Percentiles rank a stretch among this genome's conserved stretches.
These are phyloP conservation scores for Podaxis sp. DNA, from an alignment of 768 basidiomycete species.

Conservation along the genomic window DNA sequence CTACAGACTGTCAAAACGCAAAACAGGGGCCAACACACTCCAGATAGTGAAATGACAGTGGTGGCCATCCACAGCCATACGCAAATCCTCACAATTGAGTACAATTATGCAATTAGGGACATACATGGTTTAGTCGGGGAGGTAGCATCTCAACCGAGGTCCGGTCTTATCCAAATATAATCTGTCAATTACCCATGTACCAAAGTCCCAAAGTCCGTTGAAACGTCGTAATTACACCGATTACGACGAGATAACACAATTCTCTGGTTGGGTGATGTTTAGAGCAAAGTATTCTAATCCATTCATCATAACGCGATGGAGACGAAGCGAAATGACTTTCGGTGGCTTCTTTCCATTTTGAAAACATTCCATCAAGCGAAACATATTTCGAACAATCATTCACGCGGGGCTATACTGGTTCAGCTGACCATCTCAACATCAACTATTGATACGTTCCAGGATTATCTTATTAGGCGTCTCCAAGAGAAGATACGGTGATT, in stretches of 20 bases:
- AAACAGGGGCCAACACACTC: neutral
- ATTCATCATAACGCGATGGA: neutral
- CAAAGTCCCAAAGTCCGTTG: too few relatives aligned
- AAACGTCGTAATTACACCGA: neutral
- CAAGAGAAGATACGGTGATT: neutral
- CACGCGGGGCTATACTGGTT: neutral
- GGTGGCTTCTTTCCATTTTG: neutral
- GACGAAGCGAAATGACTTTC: neutral
- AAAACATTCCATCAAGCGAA: neutral
- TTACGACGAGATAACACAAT: neutral
- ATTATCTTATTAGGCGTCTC: neutral
- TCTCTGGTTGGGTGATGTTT: neutral
- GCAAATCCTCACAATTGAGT: neutral
- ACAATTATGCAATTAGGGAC: neutral
- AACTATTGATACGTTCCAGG: neutral
- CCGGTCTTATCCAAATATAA: neutral
- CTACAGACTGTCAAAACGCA: neutral
- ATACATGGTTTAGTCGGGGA: neutral
- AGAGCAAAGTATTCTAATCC: neutral
- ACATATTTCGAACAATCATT: neutral
- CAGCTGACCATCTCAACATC: neutral
- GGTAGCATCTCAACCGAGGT: constrained; percentile 1
- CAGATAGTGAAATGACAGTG: neutral
- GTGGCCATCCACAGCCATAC: neutral
- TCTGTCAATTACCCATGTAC: neutral